Percentiles rank a stretch among this genome's conserved stretches.
phyloP scores from a whole-genome alignment of 2,329 filamentous ascomycete genomes.

The Monosporascus sp. region DNA sequence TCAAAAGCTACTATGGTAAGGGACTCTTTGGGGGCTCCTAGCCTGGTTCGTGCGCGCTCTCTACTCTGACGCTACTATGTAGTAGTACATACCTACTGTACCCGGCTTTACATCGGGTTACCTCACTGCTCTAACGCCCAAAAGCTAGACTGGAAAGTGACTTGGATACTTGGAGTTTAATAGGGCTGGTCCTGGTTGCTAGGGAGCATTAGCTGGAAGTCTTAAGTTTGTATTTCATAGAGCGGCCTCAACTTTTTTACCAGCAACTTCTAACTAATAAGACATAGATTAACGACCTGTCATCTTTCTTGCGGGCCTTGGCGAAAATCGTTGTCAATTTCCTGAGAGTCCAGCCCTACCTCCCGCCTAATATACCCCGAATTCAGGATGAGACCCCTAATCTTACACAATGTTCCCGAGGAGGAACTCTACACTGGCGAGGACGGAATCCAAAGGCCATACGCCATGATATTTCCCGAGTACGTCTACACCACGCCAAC shows the following conservation, averaged over 20 bases:
- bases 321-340: background rate
- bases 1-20: too few relatives aligned
- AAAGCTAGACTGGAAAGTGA: too few relatives aligned
- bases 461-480: constrained; percentile 62
- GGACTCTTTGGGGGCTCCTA: too few relatives aligned
- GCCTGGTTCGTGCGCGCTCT: too few relatives aligned
- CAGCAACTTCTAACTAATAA: too few relatives aligned
- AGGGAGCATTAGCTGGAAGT: background rate
- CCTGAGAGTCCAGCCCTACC: background rate
- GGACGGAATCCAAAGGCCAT: constrained; percentile 60
- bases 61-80: background rate
- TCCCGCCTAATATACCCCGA: background rate
- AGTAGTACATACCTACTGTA: background rate
- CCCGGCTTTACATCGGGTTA: background rate
- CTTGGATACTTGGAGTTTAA: too few relatives aligned
- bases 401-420: constrained; percentile 64
- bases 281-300: too few relatives aligned
- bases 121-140: background rate
- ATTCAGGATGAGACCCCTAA: constrained; percentile 53
- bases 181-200: background rate
- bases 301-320: too few relatives aligned
- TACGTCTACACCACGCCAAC: constrained; percentile 29
- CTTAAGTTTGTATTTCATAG: too few relatives aligned
- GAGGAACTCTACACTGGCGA: constrained; percentile 63
- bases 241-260: too few relatives aligned